Evolutionary conservation across 352 stramenopile species (phyloP), one percentile per base, ranked within the genome.

Genomic region (Phytophthora pseudosyringae): DNA sequence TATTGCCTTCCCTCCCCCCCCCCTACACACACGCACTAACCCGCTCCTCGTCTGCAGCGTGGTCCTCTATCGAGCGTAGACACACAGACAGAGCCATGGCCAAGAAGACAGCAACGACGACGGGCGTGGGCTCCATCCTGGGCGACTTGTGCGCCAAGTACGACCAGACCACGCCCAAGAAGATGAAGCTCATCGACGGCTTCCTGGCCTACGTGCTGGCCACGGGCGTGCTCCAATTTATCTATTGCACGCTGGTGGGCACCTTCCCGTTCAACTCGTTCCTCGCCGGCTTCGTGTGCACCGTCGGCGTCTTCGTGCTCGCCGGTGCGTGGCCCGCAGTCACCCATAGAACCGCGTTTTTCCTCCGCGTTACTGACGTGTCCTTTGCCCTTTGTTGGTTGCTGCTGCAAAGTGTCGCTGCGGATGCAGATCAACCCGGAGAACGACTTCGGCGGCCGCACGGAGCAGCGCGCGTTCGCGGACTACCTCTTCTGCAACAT

Each of bases 181-280:
- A 95, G 81, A 83, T 95, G 68, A 93, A 95, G 76, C 78, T 97
- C 39, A 92, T 97, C 64, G 90, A 97, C 73, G 84, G 87, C 49
- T 97, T 97, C 69, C 85, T 97, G 16, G 87, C 81, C 55, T 97
- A 97, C 73, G 86, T 96, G 51, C 69, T 97, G 55, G 76, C 80
- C 26, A 97, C 90, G 51, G 90, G 89, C 53, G 78, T 94, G 49
- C 85, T 95, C 56, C 89, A 97, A 81, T 96, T 97, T 84, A 78
- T 96, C 69, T 97, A 97, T 86, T 97, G 89, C 75, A 50, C 80
- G 57, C 73, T 97, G 44, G 90, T 97, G 12, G 90, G 90, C 52
- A 96, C 75, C 32, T 97, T 97, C 75, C 90, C 90, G 25, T 97
- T 97, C 79, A 97, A 97, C 75, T 97, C 90, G 66, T 97, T 97